Conservation (phyloP, 495 filamentous ascomycete species). For the Penicillium cinerascens region DNA sequence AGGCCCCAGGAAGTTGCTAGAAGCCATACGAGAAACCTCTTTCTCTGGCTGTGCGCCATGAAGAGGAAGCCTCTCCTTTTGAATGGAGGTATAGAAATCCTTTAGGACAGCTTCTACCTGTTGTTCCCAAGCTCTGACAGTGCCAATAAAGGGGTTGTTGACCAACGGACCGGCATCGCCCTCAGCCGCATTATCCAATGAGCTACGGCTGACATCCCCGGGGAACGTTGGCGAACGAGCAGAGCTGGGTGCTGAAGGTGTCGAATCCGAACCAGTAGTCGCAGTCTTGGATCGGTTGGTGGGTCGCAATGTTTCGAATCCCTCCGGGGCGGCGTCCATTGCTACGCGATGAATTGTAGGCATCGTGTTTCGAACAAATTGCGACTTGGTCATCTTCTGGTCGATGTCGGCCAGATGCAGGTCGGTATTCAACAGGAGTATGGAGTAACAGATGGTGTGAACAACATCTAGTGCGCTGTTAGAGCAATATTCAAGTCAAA, state of each 20-base stretch:
- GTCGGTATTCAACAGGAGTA: slow-evolving; percentile 94
- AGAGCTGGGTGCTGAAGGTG: slow-evolving; percentile 12
- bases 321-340: slow-evolving; percentile 64
- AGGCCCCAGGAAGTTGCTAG: slow-evolving; percentile 47
- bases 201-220: slow-evolving; percentile 14
- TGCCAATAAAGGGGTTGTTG: slow-evolving; percentile 71
- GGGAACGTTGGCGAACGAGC: slow-evolving; percentile 25
- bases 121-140: slow-evolving; percentile 77
- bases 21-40: slow-evolving; percentile 37
- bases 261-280: slow-evolving; percentile 8
- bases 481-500: slow-evolving; percentile 2
- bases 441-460: slow-evolving; percentile 94
- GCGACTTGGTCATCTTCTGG: slow-evolving; percentile 88
- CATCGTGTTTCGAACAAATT: slow-evolving; percentile 97
- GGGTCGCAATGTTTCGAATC: slow-evolving; percentile 55
- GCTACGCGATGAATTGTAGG: slow-evolving; percentile 78
- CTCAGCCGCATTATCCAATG: slow-evolving; percentile 22
- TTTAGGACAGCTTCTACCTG: slow-evolving; percentile 88
- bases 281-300: slow-evolving; percentile 33
- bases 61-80: slow-evolving; percentile 77
- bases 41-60: slow-evolving; percentile 58
- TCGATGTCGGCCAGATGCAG: slow-evolving; percentile 92
- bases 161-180: slow-evolving; percentile 62
- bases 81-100: slow-evolving; percentile 87
- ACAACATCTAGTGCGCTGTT: slow-evolving; percentile 67